A percentile compares a stretch with the other conserved stretches of the same genome.
Evolutionary conservation across 306 rosid species (phyloP).

Genomic region (Begonia peltatifolia): DNA sequence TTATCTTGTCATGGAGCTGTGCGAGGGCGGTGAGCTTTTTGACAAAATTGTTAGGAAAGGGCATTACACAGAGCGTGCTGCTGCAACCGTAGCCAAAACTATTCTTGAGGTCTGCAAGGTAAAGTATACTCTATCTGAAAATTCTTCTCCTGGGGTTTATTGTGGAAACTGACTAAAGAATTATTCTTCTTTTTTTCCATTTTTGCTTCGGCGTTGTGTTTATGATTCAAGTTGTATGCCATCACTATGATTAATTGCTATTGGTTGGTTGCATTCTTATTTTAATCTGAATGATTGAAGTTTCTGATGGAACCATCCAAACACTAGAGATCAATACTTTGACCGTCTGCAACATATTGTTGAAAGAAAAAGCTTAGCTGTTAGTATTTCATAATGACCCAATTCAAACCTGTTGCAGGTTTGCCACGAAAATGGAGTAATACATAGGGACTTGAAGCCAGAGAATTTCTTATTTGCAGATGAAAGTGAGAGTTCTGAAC

Average conservation of each 20-base stretch:
- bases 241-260: too few relatives aligned
- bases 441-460: constrained; percentile 85
- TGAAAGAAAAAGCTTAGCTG: too few relatives aligned
- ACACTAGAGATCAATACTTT: neutral
- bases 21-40: constrained; percentile 87
- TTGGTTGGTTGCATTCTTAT: too few relatives aligned
- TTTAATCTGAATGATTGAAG: too few relatives aligned
- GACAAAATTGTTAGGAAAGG: constrained; percentile 72
- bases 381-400: neutral
- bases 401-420: constrained; percentile 28
- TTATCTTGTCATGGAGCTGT: constrained; percentile 83
- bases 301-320: too few relatives aligned
- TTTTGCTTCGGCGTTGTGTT: too few relatives aligned
- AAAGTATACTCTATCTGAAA: neutral
- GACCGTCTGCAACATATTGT: neutral
- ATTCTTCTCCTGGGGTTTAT: neutral
- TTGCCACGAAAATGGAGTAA: constrained; percentile 76
- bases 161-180: neutral
- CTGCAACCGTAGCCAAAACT: constrained; percentile 56
- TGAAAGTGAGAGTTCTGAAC: constrained; percentile 34
- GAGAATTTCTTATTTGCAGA: constrained; percentile 80
- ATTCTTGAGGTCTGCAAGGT: constrained; percentile 87
- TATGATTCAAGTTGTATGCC: too few relatives aligned
- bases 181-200: neutral
- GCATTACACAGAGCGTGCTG: constrained; percentile 85